These are phyloP conservation scores for Roridomyces roridus DNA, from an alignment of 768 basidiomycete species.

Conservation along the genomic window DNA sequence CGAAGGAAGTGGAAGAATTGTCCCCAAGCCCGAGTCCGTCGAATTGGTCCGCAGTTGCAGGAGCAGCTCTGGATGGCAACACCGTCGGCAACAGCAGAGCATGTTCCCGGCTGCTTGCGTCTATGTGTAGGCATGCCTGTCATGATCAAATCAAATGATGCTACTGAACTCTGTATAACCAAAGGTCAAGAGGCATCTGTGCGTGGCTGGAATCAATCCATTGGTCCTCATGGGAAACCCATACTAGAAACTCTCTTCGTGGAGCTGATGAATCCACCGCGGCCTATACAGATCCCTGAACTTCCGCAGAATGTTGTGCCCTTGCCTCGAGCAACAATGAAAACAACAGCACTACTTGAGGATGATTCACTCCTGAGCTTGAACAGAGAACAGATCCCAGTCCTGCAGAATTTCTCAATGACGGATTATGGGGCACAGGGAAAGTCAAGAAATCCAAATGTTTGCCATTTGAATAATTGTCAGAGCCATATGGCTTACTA, in stretches of 20 bases:
- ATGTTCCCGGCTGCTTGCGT: constrained; percentile 33
- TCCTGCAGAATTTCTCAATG: background rate
- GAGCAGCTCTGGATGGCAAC: constrained; percentile 29
- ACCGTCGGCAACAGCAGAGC: constrained; percentile 29
- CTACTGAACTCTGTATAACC: constrained; percentile 33
- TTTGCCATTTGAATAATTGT: constrained; percentile 26
- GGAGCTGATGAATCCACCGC: constrained; percentile 30
- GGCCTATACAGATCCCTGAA: constrained; percentile 27
- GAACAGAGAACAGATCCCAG: background rate
- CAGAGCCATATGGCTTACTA: constrained; percentile 34
- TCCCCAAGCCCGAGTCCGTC: background rate
- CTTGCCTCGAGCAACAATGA: constrained; percentile 3
- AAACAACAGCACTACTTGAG: constrained; percentile 8
- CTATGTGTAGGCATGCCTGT: constrained; percentile 39
- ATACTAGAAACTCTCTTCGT: constrained; percentile 22
- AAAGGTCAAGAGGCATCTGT: constrained; percentile 39
- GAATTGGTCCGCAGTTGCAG: constrained; percentile 18
- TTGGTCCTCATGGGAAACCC: background rate
- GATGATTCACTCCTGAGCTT: background rate
- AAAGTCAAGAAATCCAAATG: background rate
- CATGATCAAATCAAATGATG: background rate
- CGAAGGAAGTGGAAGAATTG: background rate
- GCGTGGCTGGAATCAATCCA: constrained; percentile 27
- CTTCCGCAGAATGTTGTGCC: constrained; percentile 40
- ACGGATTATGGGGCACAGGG: constrained; percentile 1